phyloP scores from a whole-genome alignment of 164 flowering plant species.

The Chimonanthus praecox region DNA sequence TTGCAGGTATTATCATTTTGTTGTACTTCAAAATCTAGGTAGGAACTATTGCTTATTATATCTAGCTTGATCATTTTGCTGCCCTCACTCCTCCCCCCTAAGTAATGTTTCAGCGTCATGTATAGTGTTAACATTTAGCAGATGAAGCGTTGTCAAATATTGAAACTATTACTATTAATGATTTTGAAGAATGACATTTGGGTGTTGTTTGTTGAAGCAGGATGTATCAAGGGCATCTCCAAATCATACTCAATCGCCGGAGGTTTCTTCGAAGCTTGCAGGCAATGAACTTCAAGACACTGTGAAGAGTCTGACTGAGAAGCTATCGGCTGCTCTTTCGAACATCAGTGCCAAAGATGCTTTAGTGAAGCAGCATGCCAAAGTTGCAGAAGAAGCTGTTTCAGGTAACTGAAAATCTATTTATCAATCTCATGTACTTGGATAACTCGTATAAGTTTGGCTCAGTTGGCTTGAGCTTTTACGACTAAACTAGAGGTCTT shows the following conservation, averaged over 20 bases:
- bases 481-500: too few species aligned
- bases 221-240: slow-evolving; percentile 41
- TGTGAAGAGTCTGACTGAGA: slow-evolving; percentile 49
- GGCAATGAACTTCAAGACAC: slow-evolving; percentile 40
- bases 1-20: not conserved
- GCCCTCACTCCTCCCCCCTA: not conserved
- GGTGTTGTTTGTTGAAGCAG: slow-evolving; percentile 13
- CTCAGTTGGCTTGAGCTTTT: too few species aligned
- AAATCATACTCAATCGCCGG: slow-evolving; percentile 62
- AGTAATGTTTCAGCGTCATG: not conserved
- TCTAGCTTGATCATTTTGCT: too few species aligned
- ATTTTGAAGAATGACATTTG: not conserved
- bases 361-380: slow-evolving; percentile 60
- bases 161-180: not conserved
- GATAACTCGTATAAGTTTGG: too few species aligned
- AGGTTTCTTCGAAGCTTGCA: slow-evolving; percentile 51
- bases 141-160: not conserved
- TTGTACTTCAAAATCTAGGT: not conserved
- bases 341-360: slow-evolving; percentile 68
- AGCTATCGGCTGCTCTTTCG: slow-evolving; percentile 71
- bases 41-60: not conserved
- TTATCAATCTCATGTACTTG: not conserved
- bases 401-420: slow-evolving; percentile 28
- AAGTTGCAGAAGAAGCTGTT: slow-evolving; percentile 73
- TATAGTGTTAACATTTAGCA: not conserved